These are phyloP conservation scores for Ophiostoma perfectum DNA, from an alignment of 2,329 filamentous ascomycete genomes.

Conservation along the genomic window DNA sequence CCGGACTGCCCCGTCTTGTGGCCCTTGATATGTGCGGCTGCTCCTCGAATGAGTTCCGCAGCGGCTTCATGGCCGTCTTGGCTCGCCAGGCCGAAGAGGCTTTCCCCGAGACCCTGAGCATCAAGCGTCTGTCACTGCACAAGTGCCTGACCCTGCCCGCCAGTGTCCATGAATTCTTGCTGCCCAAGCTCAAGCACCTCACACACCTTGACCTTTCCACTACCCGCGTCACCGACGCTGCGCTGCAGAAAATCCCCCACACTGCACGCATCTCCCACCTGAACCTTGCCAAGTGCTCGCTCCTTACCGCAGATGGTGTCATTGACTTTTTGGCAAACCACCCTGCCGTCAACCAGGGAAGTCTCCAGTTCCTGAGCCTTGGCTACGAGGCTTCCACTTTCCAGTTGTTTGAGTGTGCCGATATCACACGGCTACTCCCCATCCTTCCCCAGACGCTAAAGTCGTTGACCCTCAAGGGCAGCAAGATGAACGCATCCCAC, in stretches of 20 bases:
- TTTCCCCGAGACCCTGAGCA: conserved; percentile 47
- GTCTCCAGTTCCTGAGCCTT: conserved; percentile 66
- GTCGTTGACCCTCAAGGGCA: conserved; percentile 71
- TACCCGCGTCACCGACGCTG: conserved; percentile 67
- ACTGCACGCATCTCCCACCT: conserved; percentile 70
- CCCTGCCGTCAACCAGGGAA: conserved; percentile 55
- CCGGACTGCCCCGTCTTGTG: conserved; percentile 56
- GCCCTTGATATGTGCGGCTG: conserved; percentile 75
- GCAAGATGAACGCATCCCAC: conserved; percentile 61
- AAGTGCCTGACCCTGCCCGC: conserved; percentile 68
- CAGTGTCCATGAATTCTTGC: conserved; percentile 60
- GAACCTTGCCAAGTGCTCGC: conserved; percentile 70
- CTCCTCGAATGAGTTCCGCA: conserved; percentile 61
- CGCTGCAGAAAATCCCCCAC: conserved; percentile 63
- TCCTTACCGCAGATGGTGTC: conserved; percentile 60
- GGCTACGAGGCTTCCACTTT: conserved; percentile 67
- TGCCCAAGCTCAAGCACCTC: conserved; percentile 63
- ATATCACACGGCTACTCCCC: conserved; percentile 61
- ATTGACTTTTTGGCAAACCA: conserved; percentile 67
- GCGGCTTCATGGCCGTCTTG: conserved; percentile 55
- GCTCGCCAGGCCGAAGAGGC: conserved; percentile 22
- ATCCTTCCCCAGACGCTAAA: conserved; percentile 60
- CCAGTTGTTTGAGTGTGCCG: conserved; percentile 61
- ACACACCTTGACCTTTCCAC: conserved; percentile 78
- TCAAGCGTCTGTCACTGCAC: conserved; percentile 69